phyloP scores from a whole-genome alignment of 495 filamentous ascomycete genomes.

The Xylaria longipes region DNA sequence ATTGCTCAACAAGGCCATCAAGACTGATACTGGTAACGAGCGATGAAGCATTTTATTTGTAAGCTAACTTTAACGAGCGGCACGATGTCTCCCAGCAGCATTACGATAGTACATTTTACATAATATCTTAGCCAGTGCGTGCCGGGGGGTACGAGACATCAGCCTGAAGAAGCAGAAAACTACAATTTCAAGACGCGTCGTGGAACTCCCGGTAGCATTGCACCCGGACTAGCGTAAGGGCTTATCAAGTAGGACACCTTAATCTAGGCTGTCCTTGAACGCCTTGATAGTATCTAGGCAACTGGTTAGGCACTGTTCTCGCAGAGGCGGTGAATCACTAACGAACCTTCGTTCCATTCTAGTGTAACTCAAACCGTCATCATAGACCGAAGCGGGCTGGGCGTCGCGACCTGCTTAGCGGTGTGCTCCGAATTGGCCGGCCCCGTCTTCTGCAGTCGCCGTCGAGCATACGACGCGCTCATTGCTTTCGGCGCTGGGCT shows the following conservation, averaged over 20 bases:
- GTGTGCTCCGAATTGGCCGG: constrained; percentile 46
- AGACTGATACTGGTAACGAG: constrained; percentile 26
- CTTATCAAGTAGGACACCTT: background rate
- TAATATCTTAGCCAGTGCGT: constrained; percentile 5
- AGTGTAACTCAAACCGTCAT: constrained; percentile 61
- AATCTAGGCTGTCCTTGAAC: constrained; percentile 17
- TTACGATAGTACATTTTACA: constrained; percentile 17
- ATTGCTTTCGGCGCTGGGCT: constrained; percentile 47
- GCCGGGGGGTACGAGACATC: constrained; percentile 5
- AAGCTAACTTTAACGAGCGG: constrained; percentile 35
- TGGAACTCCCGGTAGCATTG: background rate
- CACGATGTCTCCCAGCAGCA: constrained; percentile 20
- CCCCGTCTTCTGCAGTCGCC: constrained; percentile 45
- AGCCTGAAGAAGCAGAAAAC: constrained; percentile 27
- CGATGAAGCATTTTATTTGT: constrained; percentile 30
- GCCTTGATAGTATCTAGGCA: constrained; percentile 31
- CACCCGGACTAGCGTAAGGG: background rate
- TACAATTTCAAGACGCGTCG: constrained; percentile 15
- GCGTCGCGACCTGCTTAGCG: constrained; percentile 53
- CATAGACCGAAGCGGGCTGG: constrained; percentile 65
- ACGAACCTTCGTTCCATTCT: constrained; percentile 37
- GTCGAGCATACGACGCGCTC: constrained; percentile 39
- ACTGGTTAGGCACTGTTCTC: constrained; percentile 31
- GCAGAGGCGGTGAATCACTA: background rate
- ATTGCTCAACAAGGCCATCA: background rate